Base-by-base conservation (phyloP, 306 rosid species). In the Vachellia pachyceras region DNA sequence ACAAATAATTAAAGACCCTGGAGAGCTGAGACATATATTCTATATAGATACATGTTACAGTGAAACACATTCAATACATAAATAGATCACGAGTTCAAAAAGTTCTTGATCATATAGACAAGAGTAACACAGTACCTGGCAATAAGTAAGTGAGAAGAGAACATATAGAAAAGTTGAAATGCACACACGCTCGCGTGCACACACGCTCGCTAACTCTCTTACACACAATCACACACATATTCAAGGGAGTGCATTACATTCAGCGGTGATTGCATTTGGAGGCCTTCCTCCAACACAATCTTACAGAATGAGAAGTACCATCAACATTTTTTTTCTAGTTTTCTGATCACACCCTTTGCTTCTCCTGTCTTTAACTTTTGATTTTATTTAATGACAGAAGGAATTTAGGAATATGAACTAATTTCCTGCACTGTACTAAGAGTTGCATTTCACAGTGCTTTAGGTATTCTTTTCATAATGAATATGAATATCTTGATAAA, bases 401-500 rank as follows among this genome's bases (percentile, higher is more conserved):
- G 60, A 71, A 82, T 64, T 50, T 66, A 18, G 50, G 73, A 23
- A 72, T 22, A 23, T 39, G 52, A 72, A 8, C 69, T 63, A 49
- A 39, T 61, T 83, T 73, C 40, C 37, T 57, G 65, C 33, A 10
- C 40, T 80, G 40, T 57, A 14, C 45, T 37, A 46, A 71, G 40
- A 18, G 46, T 68, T 73, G 45, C 58, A 49, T 41, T 73, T 60
- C 68, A 64, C 9, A 17, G 72, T 57, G 49, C 72, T 47, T 65
- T 64, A 46, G 68, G 52, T 72, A 65, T 47, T 47, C 68, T 47
- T 66, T 57, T 41, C 75, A 71, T 72, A 65, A 78, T 84, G 37
- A 74, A 82, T 79, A 69, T 87, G 77, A 49, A n/a, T 83, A 47
- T 25, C 64, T 12, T 79, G 33, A 71, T 66, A 22, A 58, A 40